phyloP scores from a whole-genome alignment of 2,329 filamentous ascomycete genomes.

The Hypomyces perniciosus region DNA sequence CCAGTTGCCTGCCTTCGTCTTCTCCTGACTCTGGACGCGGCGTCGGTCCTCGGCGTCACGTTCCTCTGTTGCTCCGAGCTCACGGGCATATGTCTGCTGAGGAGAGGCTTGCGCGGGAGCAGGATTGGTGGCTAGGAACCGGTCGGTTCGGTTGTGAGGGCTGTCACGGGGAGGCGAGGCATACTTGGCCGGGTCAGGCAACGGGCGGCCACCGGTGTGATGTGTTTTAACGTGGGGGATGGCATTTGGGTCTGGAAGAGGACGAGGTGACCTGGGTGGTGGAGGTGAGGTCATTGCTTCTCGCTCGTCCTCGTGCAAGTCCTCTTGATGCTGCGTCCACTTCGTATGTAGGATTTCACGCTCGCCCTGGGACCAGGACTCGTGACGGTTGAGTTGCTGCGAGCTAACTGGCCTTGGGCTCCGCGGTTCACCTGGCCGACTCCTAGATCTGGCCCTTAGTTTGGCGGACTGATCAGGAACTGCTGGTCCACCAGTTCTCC shows the following conservation, averaged over 20 bases:
- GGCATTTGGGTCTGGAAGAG: constrained; percentile 35
- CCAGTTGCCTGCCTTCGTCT: constrained; percentile 58
- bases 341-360: constrained; percentile 57
- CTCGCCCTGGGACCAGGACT: constrained; percentile 61
- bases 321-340: constrained; percentile 38
- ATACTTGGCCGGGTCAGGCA: constrained; percentile 44
- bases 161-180: constrained; percentile 17
- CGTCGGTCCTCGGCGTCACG: constrained; percentile 57
- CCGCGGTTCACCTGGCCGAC: constrained; percentile 16
- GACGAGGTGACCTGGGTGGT: constrained; percentile 31
- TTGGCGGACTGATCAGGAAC: constrained; percentile 21
- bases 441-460: constrained; percentile 19
- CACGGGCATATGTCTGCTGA: constrained; percentile 48
- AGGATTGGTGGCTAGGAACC: constrained; percentile 50
- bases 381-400: constrained; percentile 40
- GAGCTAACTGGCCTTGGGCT: constrained; percentile 4
- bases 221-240: constrained; percentile 30
- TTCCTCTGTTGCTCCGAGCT: constrained; percentile 53
- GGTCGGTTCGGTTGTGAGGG: constrained; percentile 46
- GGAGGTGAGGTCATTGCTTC: constrained; percentile 18
- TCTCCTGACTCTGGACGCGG: constrained; percentile 50
- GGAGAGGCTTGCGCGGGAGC: constrained; percentile 36
- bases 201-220: constrained; percentile 43
- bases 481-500: constrained; percentile 37
- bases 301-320: constrained; percentile 23